Base-by-base conservation (phyloP, 148 eudicot species). In the Vaccinium myrtillus region DNA sequence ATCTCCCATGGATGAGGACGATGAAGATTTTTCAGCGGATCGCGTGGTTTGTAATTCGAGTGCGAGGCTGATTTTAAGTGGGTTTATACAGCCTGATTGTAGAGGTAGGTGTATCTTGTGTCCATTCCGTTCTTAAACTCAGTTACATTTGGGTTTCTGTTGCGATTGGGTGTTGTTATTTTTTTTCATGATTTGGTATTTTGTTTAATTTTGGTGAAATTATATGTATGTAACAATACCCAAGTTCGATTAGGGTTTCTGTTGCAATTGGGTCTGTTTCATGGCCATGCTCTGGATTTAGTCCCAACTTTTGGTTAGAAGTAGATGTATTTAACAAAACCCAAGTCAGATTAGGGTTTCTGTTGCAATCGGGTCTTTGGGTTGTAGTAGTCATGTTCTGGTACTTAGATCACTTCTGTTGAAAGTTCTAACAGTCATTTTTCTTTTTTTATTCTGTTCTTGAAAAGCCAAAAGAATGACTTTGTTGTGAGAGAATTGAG, bases 1-100 rank as follows among this genome's bases (percentile, higher is more conserved):
- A 80, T 78, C 39, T 8, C 75, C 86, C 36, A 91, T 91, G 92
- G 92, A 85, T 0, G 95, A 91, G 83, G 91, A 83, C 56, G 91
- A 88, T 54, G 93, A 93, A 50, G 39, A 36, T 36, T 85, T 85
- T 48, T 27, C 63, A 13, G 85, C 81, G 11, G 94, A 92, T 86
- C 87, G 78, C 1, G 90, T 93, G 95, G 88, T 95, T 73, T 95
- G 98, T 67, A 88, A 93, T 85, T 81, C 92, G 2, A 86, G 85
- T 81, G 87, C 98, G 7, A 89, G 86, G 79, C 76, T 95, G 43
- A 83, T 95, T 39, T 86, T 88, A 15, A 82, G 30, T 84, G 98
- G 98, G 69, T 90, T 94, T 65, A 81, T 89, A 58, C 89, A 79
- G 86, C 87, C 90, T 13, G 77, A 77, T 70, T 90, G 90, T 82